Base-by-base conservation (phyloP, 306 rosid genomes). In the Benincasa hispida region DNA sequence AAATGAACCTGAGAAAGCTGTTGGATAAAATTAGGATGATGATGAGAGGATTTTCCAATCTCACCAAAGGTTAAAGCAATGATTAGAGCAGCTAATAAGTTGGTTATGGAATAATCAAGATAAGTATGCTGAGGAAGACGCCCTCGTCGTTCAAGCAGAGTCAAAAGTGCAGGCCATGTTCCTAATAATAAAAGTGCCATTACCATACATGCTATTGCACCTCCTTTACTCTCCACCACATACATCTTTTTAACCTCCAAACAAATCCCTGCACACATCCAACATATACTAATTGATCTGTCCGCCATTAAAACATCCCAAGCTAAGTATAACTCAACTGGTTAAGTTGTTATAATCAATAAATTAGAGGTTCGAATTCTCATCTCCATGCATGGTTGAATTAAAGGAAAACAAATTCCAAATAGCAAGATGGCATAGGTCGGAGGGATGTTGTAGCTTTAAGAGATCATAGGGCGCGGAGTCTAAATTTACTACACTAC, bases 71-170 rank as follows among this genome's bases (percentile, higher is more conserved):
- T 60, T 6, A 60, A 30, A 28, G 67, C 67, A 30, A 60, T 60
- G 30, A 60, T 28, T 28, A 60, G 5, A 28, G 67, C 67, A 60
- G 67, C 67, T 30, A 60, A 60, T 30, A 60, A 60, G 41, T 60
- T 60, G 37, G 67, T 60, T 60, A 60, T 60, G 67, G 67, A 60
- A 41, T 60, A 60, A 60, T 60, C 67, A 60, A 60, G 67, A 60
- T 60, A 60, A 28, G 67, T 60, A 8, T 60, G 67, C 2, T 60
- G 67, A 32, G 67, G 67, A 60, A 60, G 67, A 6, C 67, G 67
- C 22, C 67, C 67, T 60, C 67, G 10, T 28, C 67, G 41, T 17
- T 60, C 67, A 27, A 60, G 41, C 19, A 30, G n/a, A 60, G 67
- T 60, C 41, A 60, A 28, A 60, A 60, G 21, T 28, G 67, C 67